phyloP scores from a whole-genome alignment of 441 rosid genomes.

The Iberis amara region DNA sequence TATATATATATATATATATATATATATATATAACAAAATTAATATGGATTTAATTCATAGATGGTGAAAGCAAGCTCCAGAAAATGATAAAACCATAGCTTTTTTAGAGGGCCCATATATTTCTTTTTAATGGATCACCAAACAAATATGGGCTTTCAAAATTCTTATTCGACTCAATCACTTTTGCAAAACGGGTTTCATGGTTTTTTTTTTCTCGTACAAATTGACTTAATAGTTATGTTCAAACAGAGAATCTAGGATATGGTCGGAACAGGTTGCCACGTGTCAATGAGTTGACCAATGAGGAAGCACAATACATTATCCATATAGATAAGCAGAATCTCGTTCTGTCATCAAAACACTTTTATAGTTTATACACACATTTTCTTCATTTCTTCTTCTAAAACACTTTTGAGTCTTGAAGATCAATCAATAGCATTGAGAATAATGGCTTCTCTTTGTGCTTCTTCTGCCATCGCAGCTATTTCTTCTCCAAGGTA shows the following conservation, averaged over 20 bases:
- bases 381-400: conserved; percentile 17
- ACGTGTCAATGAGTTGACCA: conserved; percentile 27
- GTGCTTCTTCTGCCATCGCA: conserved; percentile 50
- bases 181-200: not conserved
- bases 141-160: not conserved
- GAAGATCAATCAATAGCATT: conserved; percentile 21
- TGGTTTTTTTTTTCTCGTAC: not conserved
- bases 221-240: too few species aligned
- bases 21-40: too few species aligned
- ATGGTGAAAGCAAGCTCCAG: not conserved
- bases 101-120: not conserved
- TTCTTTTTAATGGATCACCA: not conserved
- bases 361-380: conserved; percentile 23
- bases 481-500: conserved; percentile 70
- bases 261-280: conserved; percentile 26
- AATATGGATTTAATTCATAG: too few species aligned
- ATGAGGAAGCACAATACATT: conserved; percentile 24
- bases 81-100: conserved; percentile 5
- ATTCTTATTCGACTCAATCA: not conserved
- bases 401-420: conserved; percentile 25
- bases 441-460: conserved; percentile 60
- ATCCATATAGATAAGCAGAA: conserved; percentile 28
- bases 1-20: too few species aligned
- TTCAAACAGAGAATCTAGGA: conserved; percentile 18
- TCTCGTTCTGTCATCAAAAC: conserved; percentile 25